Evolutionary conservation across 371 early-diverging fungal genomes (phyloP), one percentile per base, ranked within the genome.

Genomic region (Zychaea mexicana): DNA sequence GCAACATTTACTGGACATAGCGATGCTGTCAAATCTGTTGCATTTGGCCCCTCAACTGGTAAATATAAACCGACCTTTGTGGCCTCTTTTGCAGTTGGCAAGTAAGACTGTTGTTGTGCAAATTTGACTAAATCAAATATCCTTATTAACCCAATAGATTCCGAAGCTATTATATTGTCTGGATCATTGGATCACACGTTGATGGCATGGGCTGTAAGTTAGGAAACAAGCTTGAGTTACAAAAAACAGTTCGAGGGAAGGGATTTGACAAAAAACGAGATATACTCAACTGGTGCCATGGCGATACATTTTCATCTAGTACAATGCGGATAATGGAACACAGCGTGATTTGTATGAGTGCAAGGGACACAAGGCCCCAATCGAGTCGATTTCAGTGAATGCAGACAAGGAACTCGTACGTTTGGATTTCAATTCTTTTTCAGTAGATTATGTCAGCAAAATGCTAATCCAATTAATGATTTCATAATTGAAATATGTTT

Each of bases 311-410:
- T 27, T 60, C 22, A 21, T 60, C 46, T 22, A 60, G 24, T 21
- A 47, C n/a, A 12, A 7, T 15, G 13, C 15, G 15, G 42, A 19
- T 32, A 46, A 52, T 42, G 38, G 31, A 39, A 26, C 58, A 46
- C n/a, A 21, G 27, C 24, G 39, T 55, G 28, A 38, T 19, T 63
- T 88, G 68, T 94, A 86, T 71, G 90, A 92, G 69, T 89, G 92
- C 66, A 84, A 83, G 47, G 95, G 94, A 9, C 96, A 96, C 68
- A 86, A 91, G 52, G 93, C 82, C 19, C 45, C 81, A 26, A 66
- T 92, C 22, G 89, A 91, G 52, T 69, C 81, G 0, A 71, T 92
- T 22, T 79, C 83, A 13, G 78, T 89, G 3, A 78, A 80, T 66
- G 38, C 67, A 0, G 57, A 68, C 21, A 66, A 69, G 26, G 56